Evolutionary conservation across 768 basidiomycete species (phyloP), one percentile per base, ranked within the genome.

Genomic region (Collybia sp.): DNA sequence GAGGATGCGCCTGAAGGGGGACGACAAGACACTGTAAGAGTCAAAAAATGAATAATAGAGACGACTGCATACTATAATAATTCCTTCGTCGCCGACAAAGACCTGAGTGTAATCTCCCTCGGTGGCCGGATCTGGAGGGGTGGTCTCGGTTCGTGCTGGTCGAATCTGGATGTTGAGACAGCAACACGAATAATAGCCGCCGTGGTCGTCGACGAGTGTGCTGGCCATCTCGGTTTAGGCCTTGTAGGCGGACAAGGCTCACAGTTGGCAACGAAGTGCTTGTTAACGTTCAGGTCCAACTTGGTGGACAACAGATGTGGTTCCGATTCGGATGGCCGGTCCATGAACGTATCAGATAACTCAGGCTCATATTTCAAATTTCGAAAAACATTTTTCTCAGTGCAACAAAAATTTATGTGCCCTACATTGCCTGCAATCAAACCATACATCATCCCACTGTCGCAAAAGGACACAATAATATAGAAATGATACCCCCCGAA

Each of bases 81-180:
- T 76, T 34, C 85, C 86, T 40, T 82, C 74, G 45, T 85, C 80
- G 13, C 76, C 82, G 41, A 86, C 82, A 59, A 78, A 80, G 32
- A 85, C 69, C 46, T 72, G 71, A 15, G 59, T 59, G 62, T 78
- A 86, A 38, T 73, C 68, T 6, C 66, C 54, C 57, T 70, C 68
- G 51, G 54, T 43, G 43, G 58, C 53, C 50, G 59, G 54, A 43
- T 66, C 62, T 46, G 70, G 62, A 36, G 65, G 59, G 25, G 56
- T 47, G 16, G 60, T 48, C 11, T 67, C 58, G 11, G 69, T 52
- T 33, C 64, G 65, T 19, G 62, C 62, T 8, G 71, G 59, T 37
- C 61, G 65, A 49, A 88, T 74, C 51, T 76, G 78, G 39, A 89
- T 71, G 57, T 89, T 89, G 48, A 89, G 76, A 55, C 87, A 89